Percentiles rank a stretch among this genome's conserved stretches.
Conservation (phyloP, 441 rosid genomes). For the Corymbia citriodora region DNA sequence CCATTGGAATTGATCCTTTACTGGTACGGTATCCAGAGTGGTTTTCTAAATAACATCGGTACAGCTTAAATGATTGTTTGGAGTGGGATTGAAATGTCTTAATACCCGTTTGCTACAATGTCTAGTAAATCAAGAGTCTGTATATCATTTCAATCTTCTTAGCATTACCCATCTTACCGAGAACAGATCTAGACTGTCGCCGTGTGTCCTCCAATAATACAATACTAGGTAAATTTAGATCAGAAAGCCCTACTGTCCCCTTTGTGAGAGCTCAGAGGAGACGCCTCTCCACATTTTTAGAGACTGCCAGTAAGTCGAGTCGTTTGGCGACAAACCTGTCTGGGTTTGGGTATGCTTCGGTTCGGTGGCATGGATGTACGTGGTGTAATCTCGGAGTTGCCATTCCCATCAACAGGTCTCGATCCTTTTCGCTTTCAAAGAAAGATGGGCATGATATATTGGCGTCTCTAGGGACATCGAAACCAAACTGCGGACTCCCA, state of each 20-base stretch:
- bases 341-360: background rate
- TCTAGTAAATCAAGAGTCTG: background rate
- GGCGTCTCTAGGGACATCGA: background rate
- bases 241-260: background rate
- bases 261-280: background rate
- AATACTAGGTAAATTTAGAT: background rate
- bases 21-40: background rate
- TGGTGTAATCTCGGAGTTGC: background rate
- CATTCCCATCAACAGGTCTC: background rate
- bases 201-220: background rate
- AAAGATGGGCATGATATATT: background rate
- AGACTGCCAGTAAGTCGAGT: background rate
- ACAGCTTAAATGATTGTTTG: background rate
- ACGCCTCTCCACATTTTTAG: background rate
- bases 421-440: background rate
- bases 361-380: background rate
- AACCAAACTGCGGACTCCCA: background rate
- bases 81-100: background rate
- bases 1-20: background rate
- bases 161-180: background rate
- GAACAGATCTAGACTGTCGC: background rate
- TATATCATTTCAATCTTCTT: background rate
- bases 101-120: background rate
- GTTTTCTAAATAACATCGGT: background rate
- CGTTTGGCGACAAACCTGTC: background rate